Conservation (phyloP, 1,284 basidiomycete genomes). For the Austroboletus niveus region DNA sequence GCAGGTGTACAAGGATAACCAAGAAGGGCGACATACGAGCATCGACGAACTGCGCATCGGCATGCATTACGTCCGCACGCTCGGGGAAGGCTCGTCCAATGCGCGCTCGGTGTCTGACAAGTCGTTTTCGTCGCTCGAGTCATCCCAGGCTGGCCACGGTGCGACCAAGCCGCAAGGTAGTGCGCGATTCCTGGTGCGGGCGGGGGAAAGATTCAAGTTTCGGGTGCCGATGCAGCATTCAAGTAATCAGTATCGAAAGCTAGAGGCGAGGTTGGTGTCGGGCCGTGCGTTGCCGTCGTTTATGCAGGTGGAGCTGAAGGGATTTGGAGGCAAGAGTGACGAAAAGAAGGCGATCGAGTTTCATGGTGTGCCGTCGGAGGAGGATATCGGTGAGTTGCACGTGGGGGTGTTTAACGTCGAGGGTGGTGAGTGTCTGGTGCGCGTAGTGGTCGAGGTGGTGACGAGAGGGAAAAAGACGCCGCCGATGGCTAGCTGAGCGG, state of each 20-base stretch:
- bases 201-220: conserved; percentile 63
- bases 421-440: conserved; percentile 51
- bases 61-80: conserved; percentile 64
- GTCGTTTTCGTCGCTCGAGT: conserved; percentile 62
- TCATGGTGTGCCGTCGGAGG: conserved; percentile 49
- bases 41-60: conserved; percentile 62
- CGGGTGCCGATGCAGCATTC: conserved; percentile 41
- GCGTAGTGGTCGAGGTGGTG: conserved; percentile 59
- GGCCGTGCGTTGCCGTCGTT: conserved; percentile 58
- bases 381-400: conserved; percentile 55
- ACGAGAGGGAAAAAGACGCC: conserved; percentile 39
- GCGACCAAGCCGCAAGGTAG: conserved; percentile 22
- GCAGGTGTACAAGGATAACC: conserved; percentile 45
- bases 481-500: conserved; percentile 30
- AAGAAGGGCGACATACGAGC: conserved; percentile 37
- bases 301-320: conserved; percentile 51
- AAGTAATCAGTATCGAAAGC: conserved; percentile 27
- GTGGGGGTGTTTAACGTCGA: conserved; percentile 55
- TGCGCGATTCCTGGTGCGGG: conserved; percentile 48
- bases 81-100: conserved; percentile 55
- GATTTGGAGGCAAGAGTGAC: conserved; percentile 31
- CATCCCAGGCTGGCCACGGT: conserved; percentile 43
- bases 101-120: conserved; percentile 40
- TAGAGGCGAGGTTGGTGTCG: conserved; percentile 50
- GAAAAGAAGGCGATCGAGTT: conserved; percentile 53